Conservation (phyloP, 495 filamentous ascomycete genomes). For the Neohortaea acidophila region DNA sequence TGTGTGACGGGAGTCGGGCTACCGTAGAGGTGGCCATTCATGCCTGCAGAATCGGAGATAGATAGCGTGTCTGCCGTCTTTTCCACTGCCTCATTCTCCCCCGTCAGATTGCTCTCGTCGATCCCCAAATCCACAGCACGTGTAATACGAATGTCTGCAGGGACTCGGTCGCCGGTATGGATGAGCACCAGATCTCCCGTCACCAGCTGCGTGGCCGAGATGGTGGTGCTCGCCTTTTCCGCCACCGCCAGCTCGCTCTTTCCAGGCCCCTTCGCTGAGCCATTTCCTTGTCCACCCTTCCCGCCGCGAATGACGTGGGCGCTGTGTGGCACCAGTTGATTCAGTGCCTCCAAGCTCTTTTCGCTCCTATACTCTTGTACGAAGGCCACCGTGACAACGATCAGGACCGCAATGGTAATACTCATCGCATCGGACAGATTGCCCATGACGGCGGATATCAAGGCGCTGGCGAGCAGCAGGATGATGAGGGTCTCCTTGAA, state of each 20-base stretch:
- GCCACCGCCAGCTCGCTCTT: slow-evolving; percentile 34
- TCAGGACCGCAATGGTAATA: slow-evolving; percentile 86
- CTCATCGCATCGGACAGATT: slow-evolving; percentile 93
- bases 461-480: slow-evolving; percentile 81
- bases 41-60: slow-evolving; percentile 9
- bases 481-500: slow-evolving; percentile 85
- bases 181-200: slow-evolving; percentile 87
- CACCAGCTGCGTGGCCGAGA: slow-evolving; percentile 73
- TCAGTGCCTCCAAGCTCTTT: slow-evolving; percentile 90
- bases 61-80: slow-evolving; percentile 53
- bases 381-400: slow-evolving; percentile 92
- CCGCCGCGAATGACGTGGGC: slow-evolving; percentile 64
- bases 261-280: slow-evolving; percentile 9
- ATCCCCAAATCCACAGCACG: slow-evolving; percentile 74
- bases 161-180: slow-evolving; percentile 88
- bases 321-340: slow-evolving; percentile 82
- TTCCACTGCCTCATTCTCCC: slow-evolving; percentile 82
- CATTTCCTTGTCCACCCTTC: slow-evolving; percentile 18
- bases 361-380: slow-evolving; percentile 96
- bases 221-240: slow-evolving; percentile 61
- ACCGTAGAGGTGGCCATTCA: slow-evolving; percentile 19
- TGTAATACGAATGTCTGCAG: slow-evolving; percentile 90
- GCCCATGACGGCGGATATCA: slow-evolving; percentile 77
- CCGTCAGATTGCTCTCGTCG: slow-evolving; percentile 93
- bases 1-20: slow-evolving; percentile 40